phyloP scores from a whole-genome alignment of 352 stramenopile species.

The Globisporangium nunn region DNA sequence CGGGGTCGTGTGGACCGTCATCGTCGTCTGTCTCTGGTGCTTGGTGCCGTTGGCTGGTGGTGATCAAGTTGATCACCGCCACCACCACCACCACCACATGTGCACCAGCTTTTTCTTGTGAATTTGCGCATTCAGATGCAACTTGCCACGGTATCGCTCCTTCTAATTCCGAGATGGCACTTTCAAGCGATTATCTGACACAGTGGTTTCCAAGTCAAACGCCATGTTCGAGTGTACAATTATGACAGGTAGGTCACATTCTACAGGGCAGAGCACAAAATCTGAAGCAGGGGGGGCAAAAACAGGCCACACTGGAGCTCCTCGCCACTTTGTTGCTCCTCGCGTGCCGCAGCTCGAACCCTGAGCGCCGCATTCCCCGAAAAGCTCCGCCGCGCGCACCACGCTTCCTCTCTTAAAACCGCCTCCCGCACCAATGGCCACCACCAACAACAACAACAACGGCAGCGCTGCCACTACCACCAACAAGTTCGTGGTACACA shows the following conservation, averaged over 20 bases:
- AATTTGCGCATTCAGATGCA: background rate
- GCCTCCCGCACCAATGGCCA: background rate
- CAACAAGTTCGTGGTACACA: conserved; percentile 90
- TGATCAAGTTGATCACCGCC: too few relatives aligned
- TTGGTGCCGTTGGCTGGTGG: too few relatives aligned
- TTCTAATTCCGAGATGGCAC: too few relatives aligned
- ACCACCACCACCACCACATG: too few relatives aligned
- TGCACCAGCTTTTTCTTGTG: too few relatives aligned
- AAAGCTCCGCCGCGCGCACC: background rate
- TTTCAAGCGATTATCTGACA: too few relatives aligned
- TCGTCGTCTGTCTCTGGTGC: too few relatives aligned
- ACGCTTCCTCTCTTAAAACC: background rate
- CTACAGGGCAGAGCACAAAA: background rate
- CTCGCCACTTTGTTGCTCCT: background rate
- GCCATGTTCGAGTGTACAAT: background rate
- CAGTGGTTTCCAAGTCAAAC: too few relatives aligned
- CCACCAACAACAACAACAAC: background rate
- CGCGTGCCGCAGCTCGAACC: background rate
- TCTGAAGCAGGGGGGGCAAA: background rate
- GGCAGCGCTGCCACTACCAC: conserved; percentile 1
- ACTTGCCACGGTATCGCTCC: too few relatives aligned
- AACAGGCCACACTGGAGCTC: background rate
- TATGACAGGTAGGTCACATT: background rate
- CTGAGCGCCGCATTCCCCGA: background rate
- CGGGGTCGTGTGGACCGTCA: background rate